Base-by-base conservation (phyloP, 495 filamentous ascomycete genomes). In the Friedmanniomyces endolithicus region DNA sequence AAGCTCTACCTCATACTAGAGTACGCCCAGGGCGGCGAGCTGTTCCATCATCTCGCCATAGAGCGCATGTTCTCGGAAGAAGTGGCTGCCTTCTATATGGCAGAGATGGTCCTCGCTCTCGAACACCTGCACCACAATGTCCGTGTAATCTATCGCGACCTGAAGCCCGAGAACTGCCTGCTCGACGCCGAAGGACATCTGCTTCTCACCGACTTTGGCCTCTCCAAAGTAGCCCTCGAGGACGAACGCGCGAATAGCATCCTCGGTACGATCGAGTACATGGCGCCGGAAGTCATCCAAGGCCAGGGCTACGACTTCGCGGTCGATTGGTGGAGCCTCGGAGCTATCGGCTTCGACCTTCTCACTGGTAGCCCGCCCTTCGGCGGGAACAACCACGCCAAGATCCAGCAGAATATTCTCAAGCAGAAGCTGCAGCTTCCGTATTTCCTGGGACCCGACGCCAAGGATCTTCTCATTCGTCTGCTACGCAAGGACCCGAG, bases 271-370 rank as follows among this genome's bases (percentile, higher is more conserved):
- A 80, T 95, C 59, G 92, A 96, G 62, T 98, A 97, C 78, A 97
- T 97, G 94, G 92, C 92, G 0, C 92, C 92, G 3, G 92, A 98
- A 71, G 84, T 98, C 35, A 81, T 98, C 60, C 76, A 75, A 41
- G 87, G 87, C 56, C 79, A 85, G 57, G 80, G 80, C 60, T 98
- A 98, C 68, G 89, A 88, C 66, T 88, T 87, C 67, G 83, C 87
- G 16, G 94, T 95, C 34, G 92, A 98, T 73, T 98, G 90, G 90
- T 98, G 92, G 92, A 94, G 90, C 4, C 82, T 98, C 29, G 92
- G 94, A 23, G 88, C 90, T 19, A 74, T 98, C 34, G 88, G 87
- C 44, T 90, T 81, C 67, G 92, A 98, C 67, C 78, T 98, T 16
- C 78, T 98, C 64, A 95, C 89, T 11, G 92, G 94, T 33, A 76